Evolutionary conservation across 176 grass and related monocot genomes (phyloP), one percentile per base, ranked within the genome.

Genomic region (Oryza rufipogon): DNA sequence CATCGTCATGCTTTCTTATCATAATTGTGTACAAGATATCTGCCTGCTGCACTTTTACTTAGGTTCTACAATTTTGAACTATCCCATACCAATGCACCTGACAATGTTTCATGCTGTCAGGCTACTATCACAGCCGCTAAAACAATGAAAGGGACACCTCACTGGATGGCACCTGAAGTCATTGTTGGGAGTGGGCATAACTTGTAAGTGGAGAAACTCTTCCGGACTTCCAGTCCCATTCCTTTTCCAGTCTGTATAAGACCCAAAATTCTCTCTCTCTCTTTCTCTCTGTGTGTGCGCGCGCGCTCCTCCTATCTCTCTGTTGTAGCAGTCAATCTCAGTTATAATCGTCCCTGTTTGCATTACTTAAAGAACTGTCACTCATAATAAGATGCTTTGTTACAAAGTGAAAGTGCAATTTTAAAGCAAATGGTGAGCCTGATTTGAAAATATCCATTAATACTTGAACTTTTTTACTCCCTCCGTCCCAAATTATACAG

Each of bases 81-180:
- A 61, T 85, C 71, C 34, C 70, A 47, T 66, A 28, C 20, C 73
- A 61, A 39, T 90, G 33, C 46, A 76, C 76, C 89, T 76, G 51
- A 84, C 17, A 70, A 68, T 52, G 54, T 74, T 56, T 41, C 70
- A 45, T 82, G 42, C 11, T 88, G 19, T 78, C 71, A 99, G 97
- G 97, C 97, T 86, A 99, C 97, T 73, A 87, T 99, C 78, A 95
- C 94, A 84, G 97, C 97, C 42, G 93, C 93, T 38, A 99, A 99
- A 89, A 94, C 97, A 76, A 96, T 96, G 91, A 99, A 96, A 89
- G 97, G 97, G 42, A 99, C 97, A n/a, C 91, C 97, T 14, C 88
- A 94, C 47, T 99, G 97, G 97, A 99, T 99, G 97, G 97, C 97
- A 64, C 97, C 97, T 84, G 97, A 99, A 99, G 93, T 99, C 20